phyloP scores from a whole-genome alignment of 1,284 basidiomycete genomes.

The Heterobasidion irregulare region DNA sequence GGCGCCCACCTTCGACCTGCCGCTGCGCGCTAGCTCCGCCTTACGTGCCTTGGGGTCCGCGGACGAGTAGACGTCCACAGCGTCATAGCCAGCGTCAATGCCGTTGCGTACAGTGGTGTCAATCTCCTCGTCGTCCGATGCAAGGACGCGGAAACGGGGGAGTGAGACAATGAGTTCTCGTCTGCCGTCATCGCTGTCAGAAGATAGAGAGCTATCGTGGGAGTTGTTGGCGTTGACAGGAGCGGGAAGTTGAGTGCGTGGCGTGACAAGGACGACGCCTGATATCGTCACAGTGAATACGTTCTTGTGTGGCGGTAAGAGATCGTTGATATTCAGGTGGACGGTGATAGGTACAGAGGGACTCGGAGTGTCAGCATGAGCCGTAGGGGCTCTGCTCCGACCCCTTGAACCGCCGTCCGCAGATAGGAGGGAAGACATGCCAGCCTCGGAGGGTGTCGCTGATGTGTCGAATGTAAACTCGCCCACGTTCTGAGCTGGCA shows the following conservation, averaged over 20 bases:
- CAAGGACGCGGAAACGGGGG: conserved; percentile 61
- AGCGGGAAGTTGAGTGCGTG: conserved; percentile 26
- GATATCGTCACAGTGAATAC: conserved; percentile 56
- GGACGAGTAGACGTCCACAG: conserved; percentile 53
- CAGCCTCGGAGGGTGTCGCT: conserved; percentile 37
- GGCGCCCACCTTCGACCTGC: conserved; percentile 44
- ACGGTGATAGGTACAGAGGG: conserved; percentile 57
- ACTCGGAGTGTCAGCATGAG: background rate
- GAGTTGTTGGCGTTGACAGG: conserved; percentile 13
- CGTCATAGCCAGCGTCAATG: conserved; percentile 27
- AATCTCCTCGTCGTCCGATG: conserved; percentile 51
- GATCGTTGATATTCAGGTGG: conserved; percentile 71
- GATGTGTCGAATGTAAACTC: conserved; percentile 71
- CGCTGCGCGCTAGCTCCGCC: conserved; percentile 50
- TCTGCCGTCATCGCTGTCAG: conserved; percentile 20
- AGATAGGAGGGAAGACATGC: conserved; percentile 32
- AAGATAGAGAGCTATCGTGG: conserved; percentile 9
- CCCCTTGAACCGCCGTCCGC: conserved; percentile 21
- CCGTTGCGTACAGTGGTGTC: conserved; percentile 52
- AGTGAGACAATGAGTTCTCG: conserved; percentile 40
- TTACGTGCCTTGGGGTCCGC: conserved; percentile 51
- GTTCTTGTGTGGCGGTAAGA: conserved; percentile 55
- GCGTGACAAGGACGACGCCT: conserved; percentile 53
- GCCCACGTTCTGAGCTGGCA: conserved; percentile 50
- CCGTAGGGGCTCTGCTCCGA: conserved; percentile 20